A percentile compares a stretch with the other conserved stretches of the same genome.
phyloP scores from a whole-genome alignment of 2,329 filamentous ascomycete genomes.

The Aspergillus chevalieri region DNA sequence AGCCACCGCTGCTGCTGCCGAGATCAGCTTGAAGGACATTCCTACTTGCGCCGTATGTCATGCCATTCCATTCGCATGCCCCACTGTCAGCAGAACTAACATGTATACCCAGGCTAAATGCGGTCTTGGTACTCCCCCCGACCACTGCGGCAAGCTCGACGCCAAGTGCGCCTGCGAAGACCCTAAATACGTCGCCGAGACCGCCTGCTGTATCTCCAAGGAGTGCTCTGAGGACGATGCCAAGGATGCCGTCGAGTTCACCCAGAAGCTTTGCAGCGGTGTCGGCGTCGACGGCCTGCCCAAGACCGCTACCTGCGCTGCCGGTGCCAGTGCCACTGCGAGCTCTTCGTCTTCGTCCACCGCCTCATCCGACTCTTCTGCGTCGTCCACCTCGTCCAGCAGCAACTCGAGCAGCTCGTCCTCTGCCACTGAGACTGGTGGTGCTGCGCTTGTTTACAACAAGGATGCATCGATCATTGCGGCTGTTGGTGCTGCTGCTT shows the following conservation, averaged over 20 bases:
- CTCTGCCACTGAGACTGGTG: slow-evolving; percentile 17
- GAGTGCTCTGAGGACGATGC: slow-evolving; percentile 26
- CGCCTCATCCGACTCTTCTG: slow-evolving; percentile 1
- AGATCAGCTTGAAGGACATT: slow-evolving; percentile 29
- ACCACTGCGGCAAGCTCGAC: slow-evolving; percentile 36
- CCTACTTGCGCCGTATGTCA: slow-evolving; percentile 53
- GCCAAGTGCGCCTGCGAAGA: slow-evolving; percentile 46
- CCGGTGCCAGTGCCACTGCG: slow-evolving; percentile 9
- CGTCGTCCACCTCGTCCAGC: slow-evolving; percentile 5
- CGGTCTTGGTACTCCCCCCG: slow-evolving; percentile 36
- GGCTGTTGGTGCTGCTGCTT: slow-evolving; percentile 24
- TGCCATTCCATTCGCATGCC: slow-evolving; percentile 12
- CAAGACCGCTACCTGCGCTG: slow-evolving; percentile 22
- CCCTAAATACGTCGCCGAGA: slow-evolving; percentile 40
- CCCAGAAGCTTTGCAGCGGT: slow-evolving; percentile 33
- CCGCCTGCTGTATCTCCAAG: slow-evolving; percentile 46
- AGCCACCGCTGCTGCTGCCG: slow-evolving; percentile 44
- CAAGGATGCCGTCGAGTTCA: slow-evolving; percentile 23
- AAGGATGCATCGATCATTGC: slow-evolving; percentile 23
- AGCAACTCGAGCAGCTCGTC: slow-evolving; percentile 14
- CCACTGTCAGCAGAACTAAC: slow-evolving; percentile 5
- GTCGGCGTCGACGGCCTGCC: slow-evolving; percentile 34
- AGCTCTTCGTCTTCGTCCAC: slow-evolving; percentile 2
- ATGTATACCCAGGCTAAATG: slow-evolving; percentile 27
- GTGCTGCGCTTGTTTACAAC: slow-evolving; percentile 15